Evolutionary conservation across 345 rosid genomes (phyloP), one percentile per base, ranked within the genome.

Genomic region (Erysimum cheiranthoides): DNA sequence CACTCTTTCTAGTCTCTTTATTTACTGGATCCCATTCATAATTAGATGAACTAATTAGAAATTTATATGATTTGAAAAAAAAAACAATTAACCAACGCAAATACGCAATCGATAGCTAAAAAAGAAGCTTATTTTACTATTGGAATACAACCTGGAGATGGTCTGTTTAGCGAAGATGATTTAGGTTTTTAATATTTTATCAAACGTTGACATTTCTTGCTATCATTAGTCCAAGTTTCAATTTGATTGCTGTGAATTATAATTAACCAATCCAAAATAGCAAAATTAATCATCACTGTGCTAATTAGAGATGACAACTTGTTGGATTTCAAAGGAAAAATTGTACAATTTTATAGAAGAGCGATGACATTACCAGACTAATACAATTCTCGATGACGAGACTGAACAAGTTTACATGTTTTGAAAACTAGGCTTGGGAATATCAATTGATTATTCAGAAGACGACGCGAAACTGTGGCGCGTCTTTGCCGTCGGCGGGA

Each of bases 401-500:
- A 61, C 17, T 45, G 38, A 60, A 46, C 46, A 60, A 71, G 49
- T 50, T 57, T 71, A 60, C 17, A 71, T 25, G 5, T 60, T 60
- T 0, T 71, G 21, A 21, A 54, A 32, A 12, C 61, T 43, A 25
- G 27, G 17, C n/a, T 21, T 40, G 34, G 38, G 31, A 47, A 53
- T 46, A 49, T 8, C 5, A 10, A 21, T 2, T 11, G 13, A 32
- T 32, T 77, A 10, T 42, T 87, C 85, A 91, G 73, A 94, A 94
- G 57, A 92, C 96, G 35, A 92, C 89, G 62, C 98, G 96, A 79
- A 94, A 91, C 82, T 88, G 96, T 1, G 96, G 98, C 5, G 95
- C 96, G 69, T 90, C 90, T 65, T 86, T 75, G 2, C 78, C 92
- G 58, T 65, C 82, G 2, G 96, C 89, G 10, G 97, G 93, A 7